These are phyloP conservation scores for Calonectria pseudoreteaudii DNA, from an alignment of 2,329 filamentous ascomycete species.

Conservation along the genomic window DNA sequence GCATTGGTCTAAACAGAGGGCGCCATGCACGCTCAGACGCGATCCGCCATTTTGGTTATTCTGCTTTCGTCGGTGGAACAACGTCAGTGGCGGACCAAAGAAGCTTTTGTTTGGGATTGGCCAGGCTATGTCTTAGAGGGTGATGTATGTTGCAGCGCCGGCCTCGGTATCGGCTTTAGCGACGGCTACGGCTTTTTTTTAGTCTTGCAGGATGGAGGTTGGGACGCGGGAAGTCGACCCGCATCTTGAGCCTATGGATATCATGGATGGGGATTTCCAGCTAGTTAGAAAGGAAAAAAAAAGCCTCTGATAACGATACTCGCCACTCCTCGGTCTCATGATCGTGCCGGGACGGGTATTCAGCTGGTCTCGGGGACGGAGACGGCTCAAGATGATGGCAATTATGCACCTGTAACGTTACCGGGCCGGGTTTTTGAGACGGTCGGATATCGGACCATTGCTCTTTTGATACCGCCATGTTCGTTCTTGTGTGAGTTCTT, in stretches of 20 bases:
- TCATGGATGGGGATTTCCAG: neutral
- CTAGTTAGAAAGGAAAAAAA: neutral
- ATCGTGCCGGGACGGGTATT: neutral
- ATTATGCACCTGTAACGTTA: neutral
- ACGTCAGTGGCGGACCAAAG: neutral
- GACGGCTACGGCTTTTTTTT: neutral
- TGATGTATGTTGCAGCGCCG: neutral
- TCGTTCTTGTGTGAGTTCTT: neutral
- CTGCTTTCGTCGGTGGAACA: neutral
- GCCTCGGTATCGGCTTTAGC: neutral
- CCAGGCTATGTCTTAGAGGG: neutral
- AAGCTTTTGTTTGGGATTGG: neutral
- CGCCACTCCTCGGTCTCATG: neutral
- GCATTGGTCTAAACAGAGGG: neutral
- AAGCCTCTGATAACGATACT: neutral
- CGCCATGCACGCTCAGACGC: conserved; percentile 2
- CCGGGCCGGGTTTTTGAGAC: neutral
- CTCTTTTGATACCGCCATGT: neutral
- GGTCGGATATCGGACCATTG: neutral
- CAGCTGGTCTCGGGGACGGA: neutral
- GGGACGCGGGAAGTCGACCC: conserved; percentile 13
- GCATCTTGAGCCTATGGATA: neutral
- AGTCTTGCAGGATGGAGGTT: conserved; percentile 15
- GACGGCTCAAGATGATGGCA: neutral
- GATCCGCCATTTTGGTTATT: neutral